Percentiles rank a stretch among this genome's conserved stretches.
Evolutionary conservation across 345 rosid genomes (phyloP).

Genomic region (Salix suchowensis): DNA sequence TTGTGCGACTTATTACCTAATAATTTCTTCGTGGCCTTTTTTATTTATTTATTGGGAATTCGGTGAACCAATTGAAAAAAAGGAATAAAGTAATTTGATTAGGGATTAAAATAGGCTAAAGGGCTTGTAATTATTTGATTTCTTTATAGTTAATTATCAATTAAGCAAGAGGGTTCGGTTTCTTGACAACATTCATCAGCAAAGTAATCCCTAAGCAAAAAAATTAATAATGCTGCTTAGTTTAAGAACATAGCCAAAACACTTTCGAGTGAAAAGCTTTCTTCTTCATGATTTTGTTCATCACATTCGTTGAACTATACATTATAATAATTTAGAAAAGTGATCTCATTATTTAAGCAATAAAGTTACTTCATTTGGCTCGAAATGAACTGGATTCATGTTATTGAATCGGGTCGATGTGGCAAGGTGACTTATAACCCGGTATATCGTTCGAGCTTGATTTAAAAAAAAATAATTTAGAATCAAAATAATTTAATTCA

Average conservation of each 20-base stretch:
- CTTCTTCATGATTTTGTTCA: not conserved
- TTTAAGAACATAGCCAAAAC: not conserved
- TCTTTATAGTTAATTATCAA: conserved; percentile 8
- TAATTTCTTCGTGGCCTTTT: not conserved
- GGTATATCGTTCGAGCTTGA: rapidly evolving
- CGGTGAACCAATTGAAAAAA: not conserved
- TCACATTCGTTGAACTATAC: no score
- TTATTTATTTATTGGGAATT: not conserved
- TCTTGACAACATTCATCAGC: not conserved
- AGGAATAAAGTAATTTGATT: conserved; percentile 7
- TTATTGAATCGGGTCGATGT: rapidly evolving
- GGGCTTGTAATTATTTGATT: conserved; percentile 10
- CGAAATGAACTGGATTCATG: no score
- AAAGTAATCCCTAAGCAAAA: conserved; percentile 4
- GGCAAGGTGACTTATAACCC: rapidly evolving
- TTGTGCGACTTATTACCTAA: conserved; percentile 12
- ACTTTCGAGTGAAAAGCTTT: not conserved
- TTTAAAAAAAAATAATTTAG: no score
- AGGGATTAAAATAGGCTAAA: conserved; percentile 9
- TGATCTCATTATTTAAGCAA: no score
- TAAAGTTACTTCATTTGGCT: no score
- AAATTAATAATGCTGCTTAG: not conserved
- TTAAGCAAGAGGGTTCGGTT: not conserved
- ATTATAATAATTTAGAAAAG: no score
- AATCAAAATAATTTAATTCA: no score